Percentiles rank a stretch among this genome's conserved stretches.
These are phyloP conservation scores for Umbelopsis sp. DNA, from an alignment of 192 early-diverging fungal species.

Conservation along the genomic window DNA sequence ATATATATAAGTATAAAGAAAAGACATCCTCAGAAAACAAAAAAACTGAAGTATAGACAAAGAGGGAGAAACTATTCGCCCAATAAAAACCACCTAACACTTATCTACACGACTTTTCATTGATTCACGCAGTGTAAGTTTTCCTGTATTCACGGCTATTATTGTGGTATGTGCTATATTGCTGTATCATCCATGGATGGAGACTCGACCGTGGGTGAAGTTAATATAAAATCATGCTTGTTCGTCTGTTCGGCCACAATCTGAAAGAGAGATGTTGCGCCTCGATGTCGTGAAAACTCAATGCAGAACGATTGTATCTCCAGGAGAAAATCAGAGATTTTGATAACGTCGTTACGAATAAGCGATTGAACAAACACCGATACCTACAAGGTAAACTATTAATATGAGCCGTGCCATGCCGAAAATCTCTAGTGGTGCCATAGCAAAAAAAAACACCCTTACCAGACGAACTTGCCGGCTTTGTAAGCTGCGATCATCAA, in stretches of 20 bases:
- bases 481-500: slow-evolving; percentile 45
- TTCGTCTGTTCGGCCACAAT: slow-evolving; percentile 40
- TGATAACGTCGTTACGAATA: slow-evolving; percentile 38
- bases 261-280: slow-evolving; percentile 41
- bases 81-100: too few relatives aligned
- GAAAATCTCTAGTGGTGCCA: too few relatives aligned
- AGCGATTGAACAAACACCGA: slow-evolving; percentile 48
- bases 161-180: slow-evolving; percentile 16
- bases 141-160: background rate
- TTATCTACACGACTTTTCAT: too few relatives aligned
- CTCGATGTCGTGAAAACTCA: slow-evolving; percentile 45
- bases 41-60: too few relatives aligned
- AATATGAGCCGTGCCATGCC: background rate
- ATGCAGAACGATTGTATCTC: slow-evolving; percentile 46
- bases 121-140: background rate
- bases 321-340: slow-evolving; percentile 41
- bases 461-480: slow-evolving; percentile 50
- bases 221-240: background rate
- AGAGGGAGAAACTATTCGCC: too few relatives aligned
- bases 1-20: too few relatives aligned
- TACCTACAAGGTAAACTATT: slow-evolving; percentile 24
- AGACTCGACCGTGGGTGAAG: background rate
- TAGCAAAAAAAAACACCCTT: background rate
- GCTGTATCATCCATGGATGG: background rate
- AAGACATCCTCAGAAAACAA: too few relatives aligned